phyloP scores from a whole-genome alignment of 2,329 filamentous ascomycete genomes.

The Alternaria conjuncta region DNA sequence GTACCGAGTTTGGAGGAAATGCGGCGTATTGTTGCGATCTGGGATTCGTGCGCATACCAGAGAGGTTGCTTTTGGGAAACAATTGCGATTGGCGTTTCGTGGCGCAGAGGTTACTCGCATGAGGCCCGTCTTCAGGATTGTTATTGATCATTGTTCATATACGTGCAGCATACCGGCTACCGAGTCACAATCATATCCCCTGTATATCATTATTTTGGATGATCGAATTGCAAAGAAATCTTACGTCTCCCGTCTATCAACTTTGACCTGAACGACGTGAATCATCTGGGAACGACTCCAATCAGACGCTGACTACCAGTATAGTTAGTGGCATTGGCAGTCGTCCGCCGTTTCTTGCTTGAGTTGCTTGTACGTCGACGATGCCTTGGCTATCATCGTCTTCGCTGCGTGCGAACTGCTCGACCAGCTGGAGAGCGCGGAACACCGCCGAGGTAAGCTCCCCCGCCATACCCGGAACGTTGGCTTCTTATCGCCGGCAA shows the following conservation, averaged over 20 bases:
- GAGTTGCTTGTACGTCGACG: background rate
- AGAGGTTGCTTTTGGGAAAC: background rate
- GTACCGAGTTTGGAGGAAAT: background rate
- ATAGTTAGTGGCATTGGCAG: background rate
- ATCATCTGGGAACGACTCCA: background rate
- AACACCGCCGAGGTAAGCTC: background rate
- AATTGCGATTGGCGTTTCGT: constrained; percentile 9
- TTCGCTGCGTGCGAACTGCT: background rate
- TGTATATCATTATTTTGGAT: background rate
- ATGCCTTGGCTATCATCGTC: background rate
- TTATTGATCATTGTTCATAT: background rate
- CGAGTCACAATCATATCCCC: background rate
- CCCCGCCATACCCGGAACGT: background rate
- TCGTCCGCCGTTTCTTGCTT: background rate
- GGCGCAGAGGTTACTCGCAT: background rate
- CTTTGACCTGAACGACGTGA: background rate
- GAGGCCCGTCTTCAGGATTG: background rate
- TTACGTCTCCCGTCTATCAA: background rate
- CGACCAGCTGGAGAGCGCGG: background rate
- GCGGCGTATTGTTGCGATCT: background rate
- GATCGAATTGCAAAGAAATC: background rate
- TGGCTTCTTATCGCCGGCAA: background rate
- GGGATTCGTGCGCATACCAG: background rate
- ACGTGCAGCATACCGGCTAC: background rate
- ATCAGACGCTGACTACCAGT: background rate